Base-by-base conservation (phyloP, 2,329 filamentous ascomycete species). In the Sporothrix luriei region DNA sequence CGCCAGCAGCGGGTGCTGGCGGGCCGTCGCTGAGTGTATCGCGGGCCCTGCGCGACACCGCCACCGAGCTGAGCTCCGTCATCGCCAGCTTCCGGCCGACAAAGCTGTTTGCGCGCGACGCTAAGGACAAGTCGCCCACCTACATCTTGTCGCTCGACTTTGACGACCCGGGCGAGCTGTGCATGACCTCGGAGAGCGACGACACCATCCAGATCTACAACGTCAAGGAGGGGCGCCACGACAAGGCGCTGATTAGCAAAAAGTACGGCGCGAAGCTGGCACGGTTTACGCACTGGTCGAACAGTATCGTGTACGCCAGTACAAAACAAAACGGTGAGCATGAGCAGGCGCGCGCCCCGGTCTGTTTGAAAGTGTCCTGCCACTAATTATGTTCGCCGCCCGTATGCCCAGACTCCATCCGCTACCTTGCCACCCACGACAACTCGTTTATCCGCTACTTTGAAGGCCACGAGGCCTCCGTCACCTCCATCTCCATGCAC, bases 391-490 rank as follows among this genome's bases (percentile, higher is more conserved):
- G 40, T 3, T 46, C 33, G 11, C 52, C 55, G 6, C 48, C 19
- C 16, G 14, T 48, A 19, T 19, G 14, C 24, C 9, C 33, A 90
- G 91, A 94, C 82, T 93, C 88, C 76, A 96, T 91, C 74, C 90
- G 89, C 78, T 97, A 91, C 81, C 90, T 93, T 72, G 96, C 88
- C 69, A 97, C 90, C 14, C 95, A 99, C 80, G 95, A 98, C 79
- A 97, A 98, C 81, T 91, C 90, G 71, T 99, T 97, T 79, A 91
- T 98, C 72, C 91, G 95, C 72, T 99, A 99, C 80, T 99, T 98
- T 78, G 90, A 92, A 72, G 95, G 94, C 65, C 95, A 99, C 79
- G 91, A 91, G 54, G 90, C 87, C 71, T 85, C 89, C 69, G 95
- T 99, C 48, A 98, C 94, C 21, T 91, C 86, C 71, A 85, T 99